These are phyloP conservation scores for Lenzites betulinus DNA, from an alignment of 768 basidiomycete species.

Conservation along the genomic window DNA sequence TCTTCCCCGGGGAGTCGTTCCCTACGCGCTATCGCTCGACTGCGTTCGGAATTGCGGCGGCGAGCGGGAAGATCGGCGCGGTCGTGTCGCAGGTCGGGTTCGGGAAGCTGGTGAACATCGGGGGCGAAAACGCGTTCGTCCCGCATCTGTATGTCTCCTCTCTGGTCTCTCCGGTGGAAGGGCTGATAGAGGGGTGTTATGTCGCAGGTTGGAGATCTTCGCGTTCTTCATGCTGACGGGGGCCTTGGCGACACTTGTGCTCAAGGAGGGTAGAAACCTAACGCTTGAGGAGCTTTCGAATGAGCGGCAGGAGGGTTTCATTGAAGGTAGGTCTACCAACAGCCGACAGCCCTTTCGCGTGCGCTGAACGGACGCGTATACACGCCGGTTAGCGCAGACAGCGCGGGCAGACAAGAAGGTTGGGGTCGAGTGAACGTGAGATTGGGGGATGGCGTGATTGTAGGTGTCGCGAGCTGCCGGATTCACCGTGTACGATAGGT, in stretches of 20 bases:
- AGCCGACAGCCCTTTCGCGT: too few species aligned
- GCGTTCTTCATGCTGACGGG: slow-evolving; percentile 50
- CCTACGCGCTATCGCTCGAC: slow-evolving; percentile 48
- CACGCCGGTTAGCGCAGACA: slow-evolving; percentile 1
- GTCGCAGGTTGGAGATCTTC: slow-evolving; percentile 42
- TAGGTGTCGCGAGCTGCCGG: too few species aligned
- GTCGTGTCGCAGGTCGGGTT: slow-evolving; percentile 43
- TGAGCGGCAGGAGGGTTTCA: slow-evolving; percentile 38
- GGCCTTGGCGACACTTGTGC: slow-evolving; percentile 40
- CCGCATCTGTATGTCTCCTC: slow-evolving; percentile 35
- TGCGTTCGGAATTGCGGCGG: slow-evolving; percentile 47
- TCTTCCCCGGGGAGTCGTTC: slow-evolving; percentile 47
- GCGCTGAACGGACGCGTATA: background rate
- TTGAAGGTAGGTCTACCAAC: slow-evolving; percentile 11
- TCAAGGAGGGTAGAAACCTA: slow-evolving; percentile 44
- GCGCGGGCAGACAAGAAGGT: background rate
- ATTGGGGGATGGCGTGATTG: too few species aligned
- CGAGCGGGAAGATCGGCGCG: slow-evolving; percentile 47
- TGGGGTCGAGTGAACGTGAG: too few species aligned
- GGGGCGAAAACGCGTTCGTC: slow-evolving; percentile 35
- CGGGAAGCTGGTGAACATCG: slow-evolving; percentile 38
- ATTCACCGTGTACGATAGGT: too few species aligned
- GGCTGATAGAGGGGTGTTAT: background rate
- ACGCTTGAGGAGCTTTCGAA: slow-evolving; percentile 40
- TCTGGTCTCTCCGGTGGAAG: background rate